Base-by-base conservation (phyloP, 192 early-diverging fungal species). In the Phycomyces nitens region DNA sequence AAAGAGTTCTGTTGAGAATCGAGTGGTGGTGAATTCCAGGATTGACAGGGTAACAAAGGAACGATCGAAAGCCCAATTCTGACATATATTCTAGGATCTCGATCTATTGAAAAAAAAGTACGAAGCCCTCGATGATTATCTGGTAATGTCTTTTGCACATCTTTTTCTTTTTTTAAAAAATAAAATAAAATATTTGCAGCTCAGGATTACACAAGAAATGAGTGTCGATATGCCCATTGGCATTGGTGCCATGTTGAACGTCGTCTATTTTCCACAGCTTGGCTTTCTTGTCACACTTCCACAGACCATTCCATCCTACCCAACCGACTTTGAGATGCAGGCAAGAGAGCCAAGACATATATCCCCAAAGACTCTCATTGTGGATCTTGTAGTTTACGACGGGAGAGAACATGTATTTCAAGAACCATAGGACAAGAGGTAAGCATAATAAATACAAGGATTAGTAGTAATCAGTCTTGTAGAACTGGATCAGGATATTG, bases 241-340 rank as follows among this genome's bases (percentile, higher is more conserved):
- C 16, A 77, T 87, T 62, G 77, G 83, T 0, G 59, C 66, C 14
- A 65, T 72, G 0, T 53, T 89, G 62, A 89, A 86, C 42, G 88
- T 94, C 2, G 82, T 94, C 5, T 94, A 93, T 64, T 89, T 91
- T 68, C 91, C 92, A 12, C 82, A 88, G 73, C 76, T 94, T 8
- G 92, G 92, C 3, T 94, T 86, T 53, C 66, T 94, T 11, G 79
- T 94, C 27, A 84, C 88, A 1, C 67, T 90, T 5, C 89, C 91
- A 0, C 69, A 79, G 44, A 74, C 80, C 27, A 63, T 68, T 11
- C 3, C 64, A 78, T 60, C 11, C 15, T 80, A 82, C 73, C 76
- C 61, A 4, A 73, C 80, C 10, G 86, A 82, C 0, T 75, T 89
- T 12, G 65, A 66, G 50, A 82, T 78, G 22, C 87, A 88, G 69